These are phyloP conservation scores for Musa itinerans DNA, from an alignment of 176 grass and related monocot species.

Conservation along the genomic window DNA sequence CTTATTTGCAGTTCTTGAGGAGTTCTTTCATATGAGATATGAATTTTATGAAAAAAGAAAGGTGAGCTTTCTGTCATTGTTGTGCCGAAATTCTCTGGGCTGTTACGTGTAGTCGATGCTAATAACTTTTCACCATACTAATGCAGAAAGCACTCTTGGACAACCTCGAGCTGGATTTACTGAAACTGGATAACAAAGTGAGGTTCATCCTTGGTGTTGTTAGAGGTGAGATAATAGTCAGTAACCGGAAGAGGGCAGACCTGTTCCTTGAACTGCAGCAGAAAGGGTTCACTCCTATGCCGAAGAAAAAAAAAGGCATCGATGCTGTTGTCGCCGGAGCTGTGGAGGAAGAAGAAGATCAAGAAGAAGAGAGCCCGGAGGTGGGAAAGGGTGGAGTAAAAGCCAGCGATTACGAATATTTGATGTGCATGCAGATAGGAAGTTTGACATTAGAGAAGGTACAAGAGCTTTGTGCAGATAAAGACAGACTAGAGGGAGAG, in stretches of 20 bases:
- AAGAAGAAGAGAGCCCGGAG: constrained; percentile 34
- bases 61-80: constrained; percentile 27
- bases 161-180: constrained; percentile 53
- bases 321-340: constrained; percentile 52
- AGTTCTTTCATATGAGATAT: constrained; percentile 58
- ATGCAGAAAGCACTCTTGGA: constrained; percentile 44
- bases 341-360: constrained; percentile 34
- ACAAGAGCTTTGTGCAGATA: constrained; percentile 44
- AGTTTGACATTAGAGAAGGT: constrained; percentile 71
- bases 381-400: constrained; percentile 16
- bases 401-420: constrained; percentile 67
- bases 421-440: constrained; percentile 77
- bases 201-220: constrained; percentile 66
- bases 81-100: background rate
- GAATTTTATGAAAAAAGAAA: constrained; percentile 71
- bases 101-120: background rate
- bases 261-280: constrained; percentile 54
- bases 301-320: constrained; percentile 38
- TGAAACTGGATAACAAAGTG: constrained; percentile 59
- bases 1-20: constrained; percentile 52
- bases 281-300: constrained; percentile 46
- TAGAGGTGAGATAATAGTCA: constrained; percentile 42
- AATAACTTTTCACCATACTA: background rate
- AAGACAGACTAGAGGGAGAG: constrained; percentile 24
- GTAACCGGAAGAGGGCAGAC: constrained; percentile 71